A percentile compares a stretch with the other conserved stretches of the same genome.
These are phyloP conservation scores for Sutorius eximius DNA, from an alignment of 1,284 basidiomycete species.

Conservation along the genomic window DNA sequence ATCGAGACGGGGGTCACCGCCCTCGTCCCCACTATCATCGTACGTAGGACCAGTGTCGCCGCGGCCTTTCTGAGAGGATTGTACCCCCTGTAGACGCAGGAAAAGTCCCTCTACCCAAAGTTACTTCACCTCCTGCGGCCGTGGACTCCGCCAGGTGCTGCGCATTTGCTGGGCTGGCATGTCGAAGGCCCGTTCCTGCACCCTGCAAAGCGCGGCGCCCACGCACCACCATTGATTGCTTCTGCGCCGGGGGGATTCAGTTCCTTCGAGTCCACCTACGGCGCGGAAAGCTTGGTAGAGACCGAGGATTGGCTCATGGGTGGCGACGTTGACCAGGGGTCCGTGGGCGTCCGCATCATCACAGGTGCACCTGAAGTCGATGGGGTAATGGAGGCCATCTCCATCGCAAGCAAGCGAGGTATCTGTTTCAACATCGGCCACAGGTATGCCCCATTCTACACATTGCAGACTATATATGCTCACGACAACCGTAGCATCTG, in stretches of 20 bases:
- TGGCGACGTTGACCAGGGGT: slow-evolving; percentile 32
- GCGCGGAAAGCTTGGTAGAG: slow-evolving; percentile 58
- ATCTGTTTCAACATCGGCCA: slow-evolving; percentile 85
- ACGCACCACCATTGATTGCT: slow-evolving; percentile 68
- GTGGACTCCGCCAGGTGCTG: slow-evolving; percentile 57
- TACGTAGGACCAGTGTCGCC: slow-evolving; percentile 39
- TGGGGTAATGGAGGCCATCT: slow-evolving; percentile 74
- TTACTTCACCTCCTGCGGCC: slow-evolving; percentile 64
- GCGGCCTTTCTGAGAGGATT: background rate
- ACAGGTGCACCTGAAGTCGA: slow-evolving; percentile 86
- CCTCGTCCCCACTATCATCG: slow-evolving; percentile 81
- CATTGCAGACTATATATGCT: slow-evolving; percentile 1
- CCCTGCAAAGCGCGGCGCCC: slow-evolving; percentile 76
- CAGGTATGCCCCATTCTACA: slow-evolving; percentile 48
- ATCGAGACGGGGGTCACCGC: slow-evolving; percentile 88
- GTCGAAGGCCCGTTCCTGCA: slow-evolving; percentile 89
- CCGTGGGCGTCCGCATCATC: slow-evolving; percentile 73
- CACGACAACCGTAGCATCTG: slow-evolving; percentile 48
- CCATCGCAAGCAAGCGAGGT: slow-evolving; percentile 61
- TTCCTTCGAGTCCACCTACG: slow-evolving; percentile 76
- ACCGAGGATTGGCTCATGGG: slow-evolving; percentile 67
- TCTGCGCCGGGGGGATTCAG: slow-evolving; percentile 59
- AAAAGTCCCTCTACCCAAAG: slow-evolving; percentile 68
- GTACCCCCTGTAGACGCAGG: slow-evolving; percentile 58
- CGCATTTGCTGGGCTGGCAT: slow-evolving; percentile 83